A percentile compares a stretch with the other conserved stretches of the same genome.
Evolutionary conservation across 1,139 yeast genomes (phyloP).

Genomic region (Hansenula anomala): DNA sequence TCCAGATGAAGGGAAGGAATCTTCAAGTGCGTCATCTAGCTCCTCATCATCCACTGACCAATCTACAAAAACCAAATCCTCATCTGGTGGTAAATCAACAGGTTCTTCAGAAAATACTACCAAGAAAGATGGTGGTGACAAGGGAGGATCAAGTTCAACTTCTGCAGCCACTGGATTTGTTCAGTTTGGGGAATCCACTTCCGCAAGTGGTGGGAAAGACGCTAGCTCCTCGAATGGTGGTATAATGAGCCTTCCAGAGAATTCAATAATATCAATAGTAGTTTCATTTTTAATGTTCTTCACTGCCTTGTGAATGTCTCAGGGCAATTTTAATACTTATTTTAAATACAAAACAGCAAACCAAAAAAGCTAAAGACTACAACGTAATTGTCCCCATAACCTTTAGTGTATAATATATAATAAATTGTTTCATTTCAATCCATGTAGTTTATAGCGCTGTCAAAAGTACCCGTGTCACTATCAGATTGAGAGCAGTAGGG

Average conservation of each 20-base stretch:
- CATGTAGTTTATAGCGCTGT: neutral
- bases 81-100: neutral
- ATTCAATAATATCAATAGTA: neutral
- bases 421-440: neutral
- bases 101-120: neutral
- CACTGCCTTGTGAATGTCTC: neutral
- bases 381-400: no score
- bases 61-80: no score
- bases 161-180: conserved; percentile 13
- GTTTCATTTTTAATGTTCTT: neutral
- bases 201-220: neutral
- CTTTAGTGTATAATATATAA: no score
- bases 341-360: no score
- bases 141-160: no score
- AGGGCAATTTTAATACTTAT: no score
- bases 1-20: conserved; percentile 33
- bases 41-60: conserved; percentile 4
- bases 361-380: no score
- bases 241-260: no score
- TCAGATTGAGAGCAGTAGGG: neutral
- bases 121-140: no score
- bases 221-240: neutral
- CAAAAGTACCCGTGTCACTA: neutral
- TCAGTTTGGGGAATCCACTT: conserved; percentile 9
- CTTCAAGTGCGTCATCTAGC: conserved; percentile 8